Evolutionary conservation across 2,329 filamentous ascomycete genomes (phyloP), one percentile per base, ranked within the genome.

Genomic region (Chaetomiaceae sp.): DNA sequence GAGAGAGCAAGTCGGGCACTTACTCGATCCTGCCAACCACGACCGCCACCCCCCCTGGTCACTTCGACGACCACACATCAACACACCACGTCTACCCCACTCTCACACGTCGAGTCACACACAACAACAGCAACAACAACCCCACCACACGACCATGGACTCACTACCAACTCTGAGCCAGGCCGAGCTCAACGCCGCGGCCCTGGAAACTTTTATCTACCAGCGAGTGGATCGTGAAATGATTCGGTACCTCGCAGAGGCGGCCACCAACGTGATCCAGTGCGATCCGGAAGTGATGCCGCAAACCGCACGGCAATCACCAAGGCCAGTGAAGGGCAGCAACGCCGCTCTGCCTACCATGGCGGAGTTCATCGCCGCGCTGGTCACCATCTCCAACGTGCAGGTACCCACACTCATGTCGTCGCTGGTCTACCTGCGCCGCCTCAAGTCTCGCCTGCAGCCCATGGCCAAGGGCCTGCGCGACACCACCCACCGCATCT

Each of bases 401-500:
- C 92, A 97, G 76, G 91, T 96, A 47, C 89, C 93, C 12, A 99
- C 93, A 7, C 80, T 99, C 60, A 97, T 99, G 93, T 92, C 89
- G 31, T 91, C 91, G 7, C 80, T 99, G 35, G 90, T 97, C 68
- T 99, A 96, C 77, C 85, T 99, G 51, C 82, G 81, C 65, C 83
- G 91, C 55, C 81, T 99, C 64, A 87, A 86, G 72, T 79, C 85
- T 45, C 85, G 88, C 61, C 83, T 99, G 23, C 92, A 95, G 60
- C 88, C 92, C 53, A 90, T 96, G 66, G 92, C 93, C 62, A 96
- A 96, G 73, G 93, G 93, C 58, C 89, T 97, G 73, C 85, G 87
- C 62, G 97, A 93, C 77, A 97, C 93, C 20, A 89, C 92, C 41
- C 93, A 99, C 76, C 87, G 93, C 63, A 97, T 99, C 77, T 97